phyloP scores from a whole-genome alignment of 164 flowering plant genomes.

The Sedum album region DNA sequence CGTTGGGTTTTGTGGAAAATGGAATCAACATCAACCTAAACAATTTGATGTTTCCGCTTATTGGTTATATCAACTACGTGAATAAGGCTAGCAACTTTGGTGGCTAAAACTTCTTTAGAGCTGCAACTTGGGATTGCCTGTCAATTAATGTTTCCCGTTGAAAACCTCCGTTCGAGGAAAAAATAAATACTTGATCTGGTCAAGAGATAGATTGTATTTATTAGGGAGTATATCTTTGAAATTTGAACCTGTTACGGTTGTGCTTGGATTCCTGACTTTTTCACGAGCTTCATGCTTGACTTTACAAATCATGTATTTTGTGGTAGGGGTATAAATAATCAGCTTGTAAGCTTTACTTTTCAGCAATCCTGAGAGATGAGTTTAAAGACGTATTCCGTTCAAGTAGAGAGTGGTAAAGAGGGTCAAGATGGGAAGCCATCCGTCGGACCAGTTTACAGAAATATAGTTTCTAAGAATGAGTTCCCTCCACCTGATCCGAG shows the following conservation, averaged over 20 bases:
- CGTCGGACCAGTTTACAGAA: constrained; percentile 80
- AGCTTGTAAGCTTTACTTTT: background rate
- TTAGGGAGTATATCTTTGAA: background rate
- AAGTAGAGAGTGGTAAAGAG: constrained; percentile 63
- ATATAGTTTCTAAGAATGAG: constrained; percentile 38
- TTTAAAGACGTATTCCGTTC: constrained; percentile 52
- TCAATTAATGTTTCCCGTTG: background rate
- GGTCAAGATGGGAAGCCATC: constrained; percentile 69
- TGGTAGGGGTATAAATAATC: background rate
- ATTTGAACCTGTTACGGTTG: background rate
- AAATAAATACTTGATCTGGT: background rate
- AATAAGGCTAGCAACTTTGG: background rate
- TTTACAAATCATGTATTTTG: background rate
- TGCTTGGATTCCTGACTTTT: background rate
- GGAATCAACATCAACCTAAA: background rate
- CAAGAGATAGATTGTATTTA: background rate
- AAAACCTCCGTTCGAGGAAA: background rate
- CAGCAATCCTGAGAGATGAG: constrained; percentile 3
- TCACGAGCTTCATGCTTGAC: background rate
- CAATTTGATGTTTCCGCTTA: background rate
- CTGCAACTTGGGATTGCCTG: background rate
- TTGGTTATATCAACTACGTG: background rate
- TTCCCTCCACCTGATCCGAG: constrained; percentile 43
- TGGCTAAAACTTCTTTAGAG: background rate
- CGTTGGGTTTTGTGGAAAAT: background rate